Evolutionary conservation across 331 rosid species (phyloP).

Genomic region (Malus hybrid): DNA sequence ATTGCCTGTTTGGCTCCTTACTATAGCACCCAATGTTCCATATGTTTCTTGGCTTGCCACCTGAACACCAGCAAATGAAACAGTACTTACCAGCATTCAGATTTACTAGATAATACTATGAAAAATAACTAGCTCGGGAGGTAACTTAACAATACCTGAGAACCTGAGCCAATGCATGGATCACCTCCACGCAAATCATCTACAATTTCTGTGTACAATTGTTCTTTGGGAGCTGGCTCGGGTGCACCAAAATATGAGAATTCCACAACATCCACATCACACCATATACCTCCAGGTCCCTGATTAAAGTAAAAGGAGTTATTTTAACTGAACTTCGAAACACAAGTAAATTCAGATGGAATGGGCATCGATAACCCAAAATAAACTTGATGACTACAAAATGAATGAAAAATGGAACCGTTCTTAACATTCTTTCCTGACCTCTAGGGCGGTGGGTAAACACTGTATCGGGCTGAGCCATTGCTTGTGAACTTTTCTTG

Average conservation of each 20-base stretch:
- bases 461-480: constrained; percentile 98
- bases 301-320: constrained; percentile 29
- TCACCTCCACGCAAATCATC: constrained; percentile 97
- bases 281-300: constrained; percentile 99
- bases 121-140: not conserved
- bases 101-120: not conserved
- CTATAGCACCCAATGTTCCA: constrained; percentile 97
- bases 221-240: constrained; percentile 96
- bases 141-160: constrained; percentile 61
- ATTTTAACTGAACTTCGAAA: not conserved
- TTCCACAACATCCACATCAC: constrained; percentile 97
- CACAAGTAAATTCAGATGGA: constrained; percentile 1
- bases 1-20: constrained; percentile 91
- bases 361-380: not conserved
- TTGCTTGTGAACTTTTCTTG: constrained; percentile 97
- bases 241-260: constrained; percentile 98
- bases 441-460: constrained; percentile 95
- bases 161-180: constrained; percentile 90
- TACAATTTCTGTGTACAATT: constrained; percentile 77
- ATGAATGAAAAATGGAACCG: not conserved
- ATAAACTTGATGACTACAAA: not conserved
- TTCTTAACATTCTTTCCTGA: constrained; percentile 17
- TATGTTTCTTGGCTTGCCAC: constrained; percentile 98
- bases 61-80: constrained; percentile 25
- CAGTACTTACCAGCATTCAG: not conserved